These are phyloP conservation scores for Penicillium roqueforti DNA, from an alignment of 495 filamentous ascomycete genomes.

Conservation along the genomic window DNA sequence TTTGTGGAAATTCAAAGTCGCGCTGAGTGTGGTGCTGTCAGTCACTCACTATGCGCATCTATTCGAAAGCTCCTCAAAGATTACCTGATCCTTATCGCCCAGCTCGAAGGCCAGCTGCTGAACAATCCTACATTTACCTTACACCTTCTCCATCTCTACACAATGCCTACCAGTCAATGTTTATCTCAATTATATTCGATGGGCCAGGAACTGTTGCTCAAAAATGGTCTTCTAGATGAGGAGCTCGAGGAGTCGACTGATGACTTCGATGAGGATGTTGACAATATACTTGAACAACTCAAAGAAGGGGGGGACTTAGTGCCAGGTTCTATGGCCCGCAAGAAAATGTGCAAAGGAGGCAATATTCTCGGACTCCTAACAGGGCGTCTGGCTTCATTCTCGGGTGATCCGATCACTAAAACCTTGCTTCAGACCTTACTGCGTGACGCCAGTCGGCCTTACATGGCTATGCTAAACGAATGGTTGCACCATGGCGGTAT, in stretches of 20 bases:
- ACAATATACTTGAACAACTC: constrained; percentile 81
- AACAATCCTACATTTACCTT: constrained; percentile 84
- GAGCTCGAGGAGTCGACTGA: constrained; percentile 80
- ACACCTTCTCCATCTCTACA: constrained; percentile 88
- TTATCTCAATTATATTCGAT: constrained; percentile 82
- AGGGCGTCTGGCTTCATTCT: constrained; percentile 77
- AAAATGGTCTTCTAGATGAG: constrained; percentile 82
- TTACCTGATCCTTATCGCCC: constrained; percentile 85
- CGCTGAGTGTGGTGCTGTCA: constrained; percentile 92
- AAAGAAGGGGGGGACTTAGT: constrained; percentile 72
- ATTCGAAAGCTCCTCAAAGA: constrained; percentile 89
- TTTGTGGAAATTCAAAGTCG: constrained; percentile 92
- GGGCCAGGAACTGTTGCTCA: constrained; percentile 79
- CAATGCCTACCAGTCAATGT: constrained; percentile 82
- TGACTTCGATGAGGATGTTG: constrained; percentile 69
- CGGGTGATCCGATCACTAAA: constrained; percentile 85
- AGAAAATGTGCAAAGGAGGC: constrained; percentile 92
- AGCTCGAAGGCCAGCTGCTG: constrained; percentile 86
- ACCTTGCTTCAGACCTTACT: constrained; percentile 73
- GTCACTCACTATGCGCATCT: constrained; percentile 89
- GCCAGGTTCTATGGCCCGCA: constrained; percentile 72
- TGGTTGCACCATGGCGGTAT: constrained; percentile 97
- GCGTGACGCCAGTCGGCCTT: constrained; percentile 84
- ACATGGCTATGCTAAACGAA: constrained; percentile 98
- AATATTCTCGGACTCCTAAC: constrained; percentile 82